Conservation (phyloP, 345 rosid species). For the Linum tenue region DNA sequence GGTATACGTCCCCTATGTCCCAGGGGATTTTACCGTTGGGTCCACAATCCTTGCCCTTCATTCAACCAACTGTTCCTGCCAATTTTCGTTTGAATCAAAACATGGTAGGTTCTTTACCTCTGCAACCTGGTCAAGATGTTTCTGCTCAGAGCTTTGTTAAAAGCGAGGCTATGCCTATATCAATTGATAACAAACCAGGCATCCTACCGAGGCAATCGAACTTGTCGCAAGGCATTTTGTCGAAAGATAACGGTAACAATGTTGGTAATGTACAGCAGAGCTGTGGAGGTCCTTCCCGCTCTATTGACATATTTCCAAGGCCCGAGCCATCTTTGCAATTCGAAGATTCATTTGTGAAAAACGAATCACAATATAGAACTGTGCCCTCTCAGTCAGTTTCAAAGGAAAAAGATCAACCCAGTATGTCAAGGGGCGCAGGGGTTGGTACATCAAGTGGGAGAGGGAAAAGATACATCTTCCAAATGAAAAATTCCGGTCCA, state of each 20-base stretch:
- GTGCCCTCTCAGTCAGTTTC: slow-evolving; percentile 18
- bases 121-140: slow-evolving; percentile 37
- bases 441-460: slow-evolving; percentile 27
- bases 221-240: slow-evolving; percentile 31
- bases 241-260: slow-evolving; percentile 29
- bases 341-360: slow-evolving; percentile 29
- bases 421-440: slow-evolving; percentile 31
- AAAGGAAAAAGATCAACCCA: slow-evolving; percentile 25
- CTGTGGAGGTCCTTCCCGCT: slow-evolving; percentile 33
- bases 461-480: slow-evolving; percentile 34
- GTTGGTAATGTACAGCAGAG: slow-evolving; percentile 26
- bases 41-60: slow-evolving; percentile 48
- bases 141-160: slow-evolving; percentile 26
- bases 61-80: slow-evolving; percentile 38
- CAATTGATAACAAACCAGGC: slow-evolving; percentile 35
- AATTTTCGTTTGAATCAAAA: slow-evolving; percentile 44
- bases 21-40: slow-evolving; percentile 62
- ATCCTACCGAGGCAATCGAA: slow-evolving; percentile 35
- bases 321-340: slow-evolving; percentile 25
- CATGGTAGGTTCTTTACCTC: slow-evolving; percentile 32
- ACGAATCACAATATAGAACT: slow-evolving; percentile 31
- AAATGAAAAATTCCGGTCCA: slow-evolving; percentile 45
- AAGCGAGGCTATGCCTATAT: slow-evolving; percentile 26
- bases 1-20: slow-evolving; percentile 69
- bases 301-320: slow-evolving; percentile 22